Evolutionary conservation across 2,329 filamentous ascomycete species (phyloP).

Genomic region (Scopulariopsis brevicaulis): DNA sequence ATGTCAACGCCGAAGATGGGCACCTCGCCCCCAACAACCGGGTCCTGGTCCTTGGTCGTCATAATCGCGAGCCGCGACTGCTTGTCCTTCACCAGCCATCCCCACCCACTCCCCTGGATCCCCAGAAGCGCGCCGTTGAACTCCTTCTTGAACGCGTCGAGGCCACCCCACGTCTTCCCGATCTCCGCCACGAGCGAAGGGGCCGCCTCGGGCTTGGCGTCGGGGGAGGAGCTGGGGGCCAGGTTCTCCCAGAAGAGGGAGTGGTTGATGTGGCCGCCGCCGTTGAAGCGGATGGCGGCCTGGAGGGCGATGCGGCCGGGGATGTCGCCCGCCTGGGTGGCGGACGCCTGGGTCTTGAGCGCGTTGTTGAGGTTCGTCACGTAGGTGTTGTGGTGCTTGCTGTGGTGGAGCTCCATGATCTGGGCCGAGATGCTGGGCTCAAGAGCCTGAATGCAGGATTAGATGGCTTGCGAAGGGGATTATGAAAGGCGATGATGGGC

Average conservation of each 20-base stretch:
- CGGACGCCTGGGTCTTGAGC: slow-evolving; percentile 45
- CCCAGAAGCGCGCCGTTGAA: slow-evolving; percentile 56
- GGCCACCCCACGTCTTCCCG: slow-evolving; percentile 52
- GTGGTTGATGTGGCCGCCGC: slow-evolving; percentile 89
- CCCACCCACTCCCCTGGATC: slow-evolving; percentile 80
- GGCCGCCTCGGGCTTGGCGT: slow-evolving; percentile 43
- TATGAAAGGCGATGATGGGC: not conserved
- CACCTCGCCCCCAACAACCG: slow-evolving; percentile 50
- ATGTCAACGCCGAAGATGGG: slow-evolving; percentile 74
- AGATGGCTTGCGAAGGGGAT: not conserved
- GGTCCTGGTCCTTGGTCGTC: slow-evolving; percentile 82
- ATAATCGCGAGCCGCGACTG: slow-evolving; percentile 53
- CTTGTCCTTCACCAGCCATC: slow-evolving; percentile 65
- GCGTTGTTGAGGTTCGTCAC: slow-evolving; percentile 64
- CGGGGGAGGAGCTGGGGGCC: slow-evolving; percentile 43
- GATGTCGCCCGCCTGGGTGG: slow-evolving; percentile 45
- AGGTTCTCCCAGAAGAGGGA: slow-evolving; percentile 86
- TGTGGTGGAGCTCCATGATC: slow-evolving; percentile 75
- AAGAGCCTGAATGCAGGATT: slow-evolving; percentile 38
- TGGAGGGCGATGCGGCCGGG: slow-evolving; percentile 56
- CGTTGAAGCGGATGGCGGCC: slow-evolving; percentile 72
- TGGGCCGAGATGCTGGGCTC: slow-evolving; percentile 64
- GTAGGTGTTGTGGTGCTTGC: slow-evolving; percentile 71
- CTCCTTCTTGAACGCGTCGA: slow-evolving; percentile 52
- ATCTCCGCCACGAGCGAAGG: slow-evolving; percentile 52